Percentiles rank a stretch among this genome's conserved stretches.
These are phyloP conservation scores for Pyrenula aspistea DNA, from an alignment of 495 filamentous ascomycete species.

Conservation along the genomic window DNA sequence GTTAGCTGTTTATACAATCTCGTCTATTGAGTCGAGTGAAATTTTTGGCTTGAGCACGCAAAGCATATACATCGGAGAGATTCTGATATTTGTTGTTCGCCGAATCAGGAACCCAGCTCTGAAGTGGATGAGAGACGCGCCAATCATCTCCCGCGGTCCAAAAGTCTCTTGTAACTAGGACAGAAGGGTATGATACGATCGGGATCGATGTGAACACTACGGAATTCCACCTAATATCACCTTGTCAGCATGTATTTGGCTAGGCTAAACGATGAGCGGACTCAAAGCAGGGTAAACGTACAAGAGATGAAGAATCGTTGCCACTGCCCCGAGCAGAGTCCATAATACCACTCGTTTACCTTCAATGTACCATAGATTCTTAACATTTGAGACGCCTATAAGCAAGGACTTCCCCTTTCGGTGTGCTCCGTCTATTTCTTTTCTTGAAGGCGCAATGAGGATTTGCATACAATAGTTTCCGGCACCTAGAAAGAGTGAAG, in stretches of 20 bases:
- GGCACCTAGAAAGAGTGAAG: slow-evolving; percentile 24
- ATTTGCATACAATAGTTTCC: slow-evolving; percentile 35
- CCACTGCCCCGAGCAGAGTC: slow-evolving; percentile 3
- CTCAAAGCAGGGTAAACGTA: slow-evolving; percentile 1
- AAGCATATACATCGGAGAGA: background rate
- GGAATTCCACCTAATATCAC: background rate
- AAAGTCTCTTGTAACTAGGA: background rate
- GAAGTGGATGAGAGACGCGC: background rate
- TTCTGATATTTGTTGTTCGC: background rate
- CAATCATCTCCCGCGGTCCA: background rate
- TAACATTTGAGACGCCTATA: slow-evolving; percentile 26
- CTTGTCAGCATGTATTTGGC: background rate
- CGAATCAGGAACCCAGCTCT: background rate
- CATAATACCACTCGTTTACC: slow-evolving; percentile 3
- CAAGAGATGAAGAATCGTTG: slow-evolving; percentile 7
- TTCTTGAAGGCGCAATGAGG: slow-evolving; percentile 23
- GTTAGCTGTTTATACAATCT: background rate
- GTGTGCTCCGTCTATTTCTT: slow-evolving; percentile 27
- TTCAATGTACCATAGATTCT: slow-evolving; percentile 16
- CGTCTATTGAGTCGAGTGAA: background rate
- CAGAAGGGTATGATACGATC: background rate
- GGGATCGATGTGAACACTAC: background rate
- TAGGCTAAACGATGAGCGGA: background rate
- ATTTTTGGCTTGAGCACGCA: background rate
- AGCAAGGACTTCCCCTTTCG: slow-evolving; percentile 19